A percentile compares a stretch with the other conserved stretches of the same genome.
These are phyloP conservation scores for Phylloporus rhodoxanthus DNA, from an alignment of 768 basidiomycete genomes.

Conservation along the genomic window DNA sequence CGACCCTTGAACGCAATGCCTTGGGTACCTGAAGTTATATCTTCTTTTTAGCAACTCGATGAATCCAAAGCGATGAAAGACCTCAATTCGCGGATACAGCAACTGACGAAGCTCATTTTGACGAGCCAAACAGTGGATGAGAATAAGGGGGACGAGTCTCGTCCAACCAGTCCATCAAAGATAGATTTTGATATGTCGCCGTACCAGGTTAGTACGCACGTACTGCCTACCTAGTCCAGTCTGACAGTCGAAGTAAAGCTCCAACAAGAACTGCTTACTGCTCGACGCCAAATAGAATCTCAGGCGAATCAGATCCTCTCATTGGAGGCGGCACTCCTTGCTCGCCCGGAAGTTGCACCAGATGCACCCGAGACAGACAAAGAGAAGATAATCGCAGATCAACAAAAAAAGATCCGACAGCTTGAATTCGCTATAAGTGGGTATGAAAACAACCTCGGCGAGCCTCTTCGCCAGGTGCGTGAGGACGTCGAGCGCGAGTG, in stretches of 20 bases:
- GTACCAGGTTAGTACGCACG: constrained; percentile 51
- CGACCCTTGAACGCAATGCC: background rate
- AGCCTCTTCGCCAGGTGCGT: constrained; percentile 56
- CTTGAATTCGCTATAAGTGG: constrained; percentile 67
- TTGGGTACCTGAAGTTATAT: background rate
- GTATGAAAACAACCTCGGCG: constrained; percentile 69
- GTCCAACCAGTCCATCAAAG: constrained; percentile 79
- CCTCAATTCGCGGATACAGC: constrained; percentile 71
- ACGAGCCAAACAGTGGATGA: constrained; percentile 83
- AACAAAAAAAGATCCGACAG: constrained; percentile 70
- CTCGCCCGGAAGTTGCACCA: constrained; percentile 60
- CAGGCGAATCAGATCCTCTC: constrained; percentile 82
- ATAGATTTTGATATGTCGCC: constrained; percentile 87
- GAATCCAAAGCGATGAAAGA: constrained; percentile 83
- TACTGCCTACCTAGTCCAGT: background rate
- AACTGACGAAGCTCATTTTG: constrained; percentile 76
- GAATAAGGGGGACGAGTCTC: constrained; percentile 58
- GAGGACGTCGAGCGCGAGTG: constrained; percentile 77
- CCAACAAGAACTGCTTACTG: constrained; percentile 81
- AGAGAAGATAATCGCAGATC: constrained; percentile 66
- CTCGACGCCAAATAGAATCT: constrained; percentile 70
- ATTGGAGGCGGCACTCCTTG: constrained; percentile 68
- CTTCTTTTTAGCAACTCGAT: constrained; percentile 59
- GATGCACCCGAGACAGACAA: constrained; percentile 69
- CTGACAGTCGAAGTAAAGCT: constrained; percentile 39